These are phyloP conservation scores for Tubosaeta brunneosetosa DNA, from an alignment of 768 basidiomycete species.

Conservation along the genomic window DNA sequence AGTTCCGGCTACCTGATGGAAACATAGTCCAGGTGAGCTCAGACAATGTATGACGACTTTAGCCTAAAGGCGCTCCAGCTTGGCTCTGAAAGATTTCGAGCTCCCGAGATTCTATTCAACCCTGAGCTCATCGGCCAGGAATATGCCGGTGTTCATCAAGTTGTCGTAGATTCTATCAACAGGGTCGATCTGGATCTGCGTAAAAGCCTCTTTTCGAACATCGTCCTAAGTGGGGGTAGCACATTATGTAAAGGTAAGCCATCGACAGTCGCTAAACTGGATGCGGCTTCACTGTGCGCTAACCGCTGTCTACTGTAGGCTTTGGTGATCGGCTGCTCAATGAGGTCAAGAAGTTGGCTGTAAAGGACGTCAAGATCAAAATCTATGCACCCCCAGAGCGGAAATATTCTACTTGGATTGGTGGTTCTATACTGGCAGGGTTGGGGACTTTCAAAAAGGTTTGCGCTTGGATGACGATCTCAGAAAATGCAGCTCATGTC, in stretches of 20 bases:
- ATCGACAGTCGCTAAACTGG: conserved; percentile 1
- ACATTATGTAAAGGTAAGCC: conserved; percentile 85
- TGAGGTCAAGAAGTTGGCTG: conserved; percentile 92
- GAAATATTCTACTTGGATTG: conserved; percentile 97
- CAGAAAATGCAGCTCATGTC: conserved; percentile 4
- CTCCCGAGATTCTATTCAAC: conserved; percentile 96
- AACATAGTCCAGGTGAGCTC: conserved; percentile 77
- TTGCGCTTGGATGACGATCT: conserved; percentile 1
- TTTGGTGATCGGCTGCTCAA: conserved; percentile 95
- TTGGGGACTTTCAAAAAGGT: conserved; percentile 98
- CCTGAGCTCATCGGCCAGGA: conserved; percentile 96
- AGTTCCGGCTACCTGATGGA: conserved; percentile 92
- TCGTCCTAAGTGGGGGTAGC: conserved; percentile 94
- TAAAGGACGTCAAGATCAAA: conserved; percentile 97
- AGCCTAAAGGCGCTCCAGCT: conserved; percentile 48
- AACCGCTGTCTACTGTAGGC: conserved; percentile 40
- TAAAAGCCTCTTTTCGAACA: conserved; percentile 92
- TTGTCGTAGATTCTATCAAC: conserved; percentile 97
- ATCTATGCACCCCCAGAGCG: conserved; percentile 99
- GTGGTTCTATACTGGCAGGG: conserved; percentile 94
- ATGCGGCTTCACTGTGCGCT: conserved; percentile 16
- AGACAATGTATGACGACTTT: conserved; percentile 11
- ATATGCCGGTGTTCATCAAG: conserved; percentile 95
- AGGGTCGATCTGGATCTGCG: conserved; percentile 94
- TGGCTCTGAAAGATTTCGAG: conserved; percentile 91